These are phyloP conservation scores for Conoideocrella luteorostrata DNA, from an alignment of 2,329 filamentous ascomycete genomes.

Conservation along the genomic window DNA sequence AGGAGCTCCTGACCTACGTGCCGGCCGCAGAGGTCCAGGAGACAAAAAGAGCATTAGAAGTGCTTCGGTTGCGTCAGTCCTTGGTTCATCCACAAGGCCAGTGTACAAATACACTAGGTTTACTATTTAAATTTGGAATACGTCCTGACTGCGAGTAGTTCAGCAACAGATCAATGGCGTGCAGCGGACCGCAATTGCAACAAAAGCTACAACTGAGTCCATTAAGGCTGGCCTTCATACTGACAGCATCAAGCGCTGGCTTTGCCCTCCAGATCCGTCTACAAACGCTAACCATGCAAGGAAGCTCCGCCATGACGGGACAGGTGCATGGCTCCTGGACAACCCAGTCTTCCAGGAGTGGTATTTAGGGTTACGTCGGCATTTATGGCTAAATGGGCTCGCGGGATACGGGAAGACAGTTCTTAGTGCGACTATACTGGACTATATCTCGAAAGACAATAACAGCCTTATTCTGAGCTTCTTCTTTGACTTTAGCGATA, in stretches of 20 bases:
- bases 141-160: no score
- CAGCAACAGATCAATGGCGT: no score
- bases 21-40: background rate
- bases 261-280: no score
- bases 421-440: constrained; percentile 11
- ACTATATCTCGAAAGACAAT: constrained; percentile 4
- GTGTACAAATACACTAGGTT: no score
- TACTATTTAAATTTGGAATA: no score
- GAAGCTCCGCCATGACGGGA: no score
- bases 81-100: no score
- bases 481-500: constrained; percentile 18
- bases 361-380: constrained; percentile 9
- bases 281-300: no score
- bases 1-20: constrained; percentile 12
- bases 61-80: background rate
- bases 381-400: constrained; percentile 15
- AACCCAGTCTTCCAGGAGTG: constrained; percentile 10
- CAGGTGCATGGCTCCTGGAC: background rate
- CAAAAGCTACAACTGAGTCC: no score
- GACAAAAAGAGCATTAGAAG: background rate
- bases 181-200: no score
- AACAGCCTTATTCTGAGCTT: constrained; percentile 6
- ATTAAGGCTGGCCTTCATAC: no score
- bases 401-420: constrained; percentile 17
- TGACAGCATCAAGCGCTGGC: no score